Evolutionary conservation across 2,329 filamentous ascomycete genomes (phyloP), one percentile per base, ranked within the genome.

Genomic region (Xylaria sp.): DNA sequence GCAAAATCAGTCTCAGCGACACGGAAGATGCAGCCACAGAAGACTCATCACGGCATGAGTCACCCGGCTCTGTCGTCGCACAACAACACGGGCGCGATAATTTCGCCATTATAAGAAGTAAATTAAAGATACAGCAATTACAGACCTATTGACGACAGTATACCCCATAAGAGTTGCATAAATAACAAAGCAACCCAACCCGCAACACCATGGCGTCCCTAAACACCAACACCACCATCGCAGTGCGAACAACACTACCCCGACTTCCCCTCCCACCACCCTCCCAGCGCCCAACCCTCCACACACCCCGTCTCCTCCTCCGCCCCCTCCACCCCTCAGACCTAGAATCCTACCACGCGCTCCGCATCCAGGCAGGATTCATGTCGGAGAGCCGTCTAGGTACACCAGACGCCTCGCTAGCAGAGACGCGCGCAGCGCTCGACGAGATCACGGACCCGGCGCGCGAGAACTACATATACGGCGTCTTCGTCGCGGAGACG

Each of bases 291-390:
- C 16, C 69, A n/a, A 58, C 47, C n/a, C 70, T 76, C 58, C 70
- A n/a, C 29, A 77, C 75, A 16, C 47, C 65, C n/a, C 71, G 75
- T 21, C 73, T 77, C 23, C 59, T 77, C 13, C 63, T 77, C 21
- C 74, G 76, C 12, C 72, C 73, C 16, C 50, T 78, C 42, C 61
- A 35, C 6, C 65, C 70, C n/a, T 60, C 54, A 29, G 76, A 77
- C 48, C 68, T 75, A 3, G 18, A 64, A 9, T 65, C 66, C 12
- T 66, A 73, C 18, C 66, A 73, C 40, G 42, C 37, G n/a, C 64
- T 78, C 1, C 75, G 76, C 2, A 50, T 37, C 13, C 68, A 77
- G 27, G 69, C 72, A 13, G 71, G 71, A 25, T 73, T 72, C 50
- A 78, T 78, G 75, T 61, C 70, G 0, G 72, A 73, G 35, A 77